Evolutionary conservation across 768 basidiomycete species (phyloP), one percentile per base, ranked within the genome.

Genomic region (Amanita molliuscula): DNA sequence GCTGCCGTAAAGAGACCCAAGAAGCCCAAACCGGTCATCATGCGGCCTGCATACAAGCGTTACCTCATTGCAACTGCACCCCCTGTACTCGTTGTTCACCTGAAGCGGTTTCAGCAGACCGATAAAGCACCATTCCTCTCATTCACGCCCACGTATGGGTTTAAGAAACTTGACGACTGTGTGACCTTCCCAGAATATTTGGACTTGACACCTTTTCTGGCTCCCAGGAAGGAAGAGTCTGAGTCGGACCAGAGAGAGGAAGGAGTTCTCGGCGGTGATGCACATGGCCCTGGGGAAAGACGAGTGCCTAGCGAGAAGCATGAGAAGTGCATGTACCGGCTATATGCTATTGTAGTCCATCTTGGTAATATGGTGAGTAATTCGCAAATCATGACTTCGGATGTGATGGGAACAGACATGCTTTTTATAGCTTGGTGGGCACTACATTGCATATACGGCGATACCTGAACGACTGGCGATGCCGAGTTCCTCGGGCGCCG

Each of bases 31-130:
- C 88, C 87, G 29, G 82, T 81, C 44, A 73, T 95, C 42, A 75
- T 87, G 67, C 80, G 89, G 1, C 75, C 88, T 1, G 90, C 91
- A 3, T 92, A 90, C 69, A 98, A 98, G 66, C 87, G 94, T 10
- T 98, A 96, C 65, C 81, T 98, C 52, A 88, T 98, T 62, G 79
- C 83, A 13, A 75, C 73, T 0, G 82, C 87, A 1, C 94, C 94
- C 0, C 89, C 92, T 0, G 76, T 96, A 28, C 78, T 97, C 50
- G 88, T 94, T 45, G 78, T 97, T 52, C 94, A 97, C 58, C 76
- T 96, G 44, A 97, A 97, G 68, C 78, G 94, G 41, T 98, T 98
- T 67, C 90, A 95, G 65, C 92, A 95, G 60, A 74, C 83, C 6
- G 70, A 73, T 35, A 85, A 83, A 66, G 72, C 74, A 46, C 73